These are phyloP conservation scores for Pseudomassariella vexata DNA, from an alignment of 2,329 filamentous ascomycete genomes.

Conservation along the genomic window DNA sequence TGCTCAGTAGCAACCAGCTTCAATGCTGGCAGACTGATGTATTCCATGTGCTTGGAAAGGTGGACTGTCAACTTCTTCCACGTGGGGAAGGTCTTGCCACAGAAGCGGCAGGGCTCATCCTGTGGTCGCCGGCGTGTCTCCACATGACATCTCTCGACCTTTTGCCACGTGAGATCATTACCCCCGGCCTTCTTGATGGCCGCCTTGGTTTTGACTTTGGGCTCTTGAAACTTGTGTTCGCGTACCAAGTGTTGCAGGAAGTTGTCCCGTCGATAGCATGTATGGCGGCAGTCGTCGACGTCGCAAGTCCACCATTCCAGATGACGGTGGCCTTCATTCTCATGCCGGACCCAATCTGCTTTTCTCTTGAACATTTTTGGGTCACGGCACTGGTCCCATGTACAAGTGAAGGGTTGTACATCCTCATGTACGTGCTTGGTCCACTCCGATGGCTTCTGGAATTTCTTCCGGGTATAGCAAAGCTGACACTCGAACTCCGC, in stretches of 20 bases:
- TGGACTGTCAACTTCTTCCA: constrained; percentile 97
- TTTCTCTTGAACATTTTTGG: constrained; percentile 93
- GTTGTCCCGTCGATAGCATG: constrained; percentile 83
- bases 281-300: constrained; percentile 73
- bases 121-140: constrained; percentile 61
- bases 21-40: constrained; percentile 78
- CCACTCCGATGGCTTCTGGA: constrained; percentile 91
- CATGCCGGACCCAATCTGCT: constrained; percentile 91
- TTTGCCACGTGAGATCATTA: constrained; percentile 64
- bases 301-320: constrained; percentile 89
- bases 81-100: constrained; percentile 69
- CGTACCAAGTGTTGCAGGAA: constrained; percentile 89
- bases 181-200: constrained; percentile 54
- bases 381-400: constrained; percentile 75
- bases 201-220: constrained; percentile 70
- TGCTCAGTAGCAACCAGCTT: constrained; percentile 47
- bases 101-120: constrained; percentile 83
- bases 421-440: constrained; percentile 95
- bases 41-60: constrained; percentile 89
- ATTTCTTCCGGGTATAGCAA: constrained; percentile 80
- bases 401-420: constrained; percentile 88
- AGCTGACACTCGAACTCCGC: constrained; percentile 86
- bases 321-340: constrained; percentile 85
- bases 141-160: constrained; percentile 71
- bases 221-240: constrained; percentile 82